These are phyloP conservation scores for Stemphylium vesicarium DNA, from an alignment of 2,329 filamentous ascomycete species.

Conservation along the genomic window DNA sequence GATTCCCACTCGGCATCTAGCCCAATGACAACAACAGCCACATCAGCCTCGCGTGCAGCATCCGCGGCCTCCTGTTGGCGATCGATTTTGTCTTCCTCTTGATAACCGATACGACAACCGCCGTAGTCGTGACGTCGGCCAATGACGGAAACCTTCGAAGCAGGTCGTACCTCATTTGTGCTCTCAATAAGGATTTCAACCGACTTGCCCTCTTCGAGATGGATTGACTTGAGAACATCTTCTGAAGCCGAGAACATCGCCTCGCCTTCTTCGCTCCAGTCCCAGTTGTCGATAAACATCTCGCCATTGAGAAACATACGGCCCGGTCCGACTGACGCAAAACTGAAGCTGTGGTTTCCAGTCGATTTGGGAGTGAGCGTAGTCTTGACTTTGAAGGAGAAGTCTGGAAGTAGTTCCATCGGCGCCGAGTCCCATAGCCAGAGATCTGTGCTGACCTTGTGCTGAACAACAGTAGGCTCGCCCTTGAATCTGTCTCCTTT, in stretches of 20 bases:
- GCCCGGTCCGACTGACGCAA: slow-evolving; percentile 71
- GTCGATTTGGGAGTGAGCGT: slow-evolving; percentile 64
- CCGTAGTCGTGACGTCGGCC: slow-evolving; percentile 70
- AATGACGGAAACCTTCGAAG: slow-evolving; percentile 64
- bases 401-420: slow-evolving; percentile 65
- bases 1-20: slow-evolving; percentile 81
- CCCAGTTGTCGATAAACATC: slow-evolving; percentile 68
- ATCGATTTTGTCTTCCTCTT: slow-evolving; percentile 69
- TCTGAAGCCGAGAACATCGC: slow-evolving; percentile 74
- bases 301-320: slow-evolving; percentile 66
- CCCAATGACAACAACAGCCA: slow-evolving; percentile 79
- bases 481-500: slow-evolving; percentile 68
- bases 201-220: slow-evolving; percentile 65
- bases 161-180: slow-evolving; percentile 69
- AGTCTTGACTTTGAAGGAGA: slow-evolving; percentile 69
- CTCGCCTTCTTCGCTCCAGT: slow-evolving; percentile 73
- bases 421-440: slow-evolving; percentile 75
- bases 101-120: slow-evolving; percentile 74
- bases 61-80: slow-evolving; percentile 64
- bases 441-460: slow-evolving; percentile 68
- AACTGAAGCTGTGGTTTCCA: slow-evolving; percentile 70
- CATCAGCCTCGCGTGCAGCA: slow-evolving; percentile 72
- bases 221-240: slow-evolving; percentile 67
- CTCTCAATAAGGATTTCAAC: slow-evolving; percentile 69
- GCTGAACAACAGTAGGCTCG: slow-evolving; percentile 62